Conservation (phyloP, 768 basidiomycete species). For the Boletus speciosus region DNA sequence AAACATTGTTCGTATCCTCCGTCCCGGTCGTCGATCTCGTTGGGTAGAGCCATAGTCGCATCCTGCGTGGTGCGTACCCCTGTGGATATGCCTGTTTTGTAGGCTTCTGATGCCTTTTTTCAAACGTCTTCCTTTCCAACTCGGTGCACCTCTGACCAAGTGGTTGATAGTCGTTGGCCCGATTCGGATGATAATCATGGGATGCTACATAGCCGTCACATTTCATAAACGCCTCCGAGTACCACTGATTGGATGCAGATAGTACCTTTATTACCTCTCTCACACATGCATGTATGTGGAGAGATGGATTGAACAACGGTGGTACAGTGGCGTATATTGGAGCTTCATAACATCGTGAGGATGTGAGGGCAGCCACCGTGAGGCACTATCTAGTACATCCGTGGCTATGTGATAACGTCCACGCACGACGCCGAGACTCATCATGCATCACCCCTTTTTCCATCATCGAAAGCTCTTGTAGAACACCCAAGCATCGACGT, state of each 20-base stretch:
- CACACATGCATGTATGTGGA: neutral
- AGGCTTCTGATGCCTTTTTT: neutral
- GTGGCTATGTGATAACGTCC: too few species aligned
- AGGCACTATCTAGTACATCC: neutral
- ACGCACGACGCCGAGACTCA: too few species aligned
- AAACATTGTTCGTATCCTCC: neutral
- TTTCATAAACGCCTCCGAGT: neutral
- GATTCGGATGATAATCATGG: neutral
- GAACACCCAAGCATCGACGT: constrained; percentile 82
- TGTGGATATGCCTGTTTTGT: neutral
- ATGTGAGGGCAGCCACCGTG: neutral
- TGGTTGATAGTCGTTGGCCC: neutral
- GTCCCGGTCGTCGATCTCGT: neutral
- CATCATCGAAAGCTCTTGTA: constrained; percentile 68
- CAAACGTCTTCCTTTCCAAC: neutral
- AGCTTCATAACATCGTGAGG: too few species aligned
- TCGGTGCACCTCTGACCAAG: neutral
- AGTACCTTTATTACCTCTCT: neutral
- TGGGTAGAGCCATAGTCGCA: neutral
- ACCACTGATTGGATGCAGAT: constrained; percentile 13
- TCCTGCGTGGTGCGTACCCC: neutral
- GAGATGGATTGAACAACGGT: neutral
- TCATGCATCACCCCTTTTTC: too few species aligned
- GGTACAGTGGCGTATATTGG: neutral
- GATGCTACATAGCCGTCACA: neutral